Conservation (phyloP, 2,329 filamentous ascomycete genomes). For the Aureobasidium sp. region DNA sequence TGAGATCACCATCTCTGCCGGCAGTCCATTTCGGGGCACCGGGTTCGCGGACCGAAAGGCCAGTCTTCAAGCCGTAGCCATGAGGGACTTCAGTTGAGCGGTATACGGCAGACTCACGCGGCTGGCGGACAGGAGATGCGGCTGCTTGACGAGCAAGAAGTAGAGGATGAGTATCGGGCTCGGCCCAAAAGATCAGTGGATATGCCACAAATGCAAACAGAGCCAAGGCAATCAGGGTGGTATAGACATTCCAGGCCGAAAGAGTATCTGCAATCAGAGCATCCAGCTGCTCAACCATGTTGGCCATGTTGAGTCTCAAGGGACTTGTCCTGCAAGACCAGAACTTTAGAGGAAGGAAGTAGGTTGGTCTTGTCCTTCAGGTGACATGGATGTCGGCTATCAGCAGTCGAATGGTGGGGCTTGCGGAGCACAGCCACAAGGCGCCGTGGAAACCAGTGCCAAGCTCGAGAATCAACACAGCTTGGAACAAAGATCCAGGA, state of each 20-base stretch:
- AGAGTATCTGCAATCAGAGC: conserved; percentile 61
- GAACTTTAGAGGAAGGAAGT: background rate
- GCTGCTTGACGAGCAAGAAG: conserved; percentile 79
- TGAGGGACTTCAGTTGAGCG: conserved; percentile 78
- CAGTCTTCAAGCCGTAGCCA: conserved; percentile 70
- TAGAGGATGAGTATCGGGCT: conserved; percentile 88
- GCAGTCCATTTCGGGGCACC: conserved; percentile 74
- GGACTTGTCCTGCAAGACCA: background rate
- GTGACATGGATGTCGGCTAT: background rate
- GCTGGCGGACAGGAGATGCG: conserved; percentile 69
- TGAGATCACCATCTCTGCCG: conserved; percentile 80
- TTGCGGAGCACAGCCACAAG: conserved; percentile 2
- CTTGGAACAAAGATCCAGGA: background rate
- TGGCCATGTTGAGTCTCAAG: conserved; percentile 29
- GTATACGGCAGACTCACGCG: conserved; percentile 79
- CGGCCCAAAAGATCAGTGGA: conserved; percentile 61
- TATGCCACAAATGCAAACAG: conserved; percentile 64
- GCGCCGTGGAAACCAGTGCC: conserved; percentile 6
- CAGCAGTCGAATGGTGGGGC: background rate
- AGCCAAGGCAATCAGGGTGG: conserved; percentile 61
- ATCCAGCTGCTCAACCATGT: conserved; percentile 62
- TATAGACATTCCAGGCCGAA: conserved; percentile 75
- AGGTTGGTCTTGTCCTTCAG: background rate
- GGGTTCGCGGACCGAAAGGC: conserved; percentile 74
- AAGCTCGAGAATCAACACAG: conserved; percentile 5